These are phyloP conservation scores for Populus hybrid DNA, from an alignment of 441 rosid species.

Conservation along the genomic window DNA sequence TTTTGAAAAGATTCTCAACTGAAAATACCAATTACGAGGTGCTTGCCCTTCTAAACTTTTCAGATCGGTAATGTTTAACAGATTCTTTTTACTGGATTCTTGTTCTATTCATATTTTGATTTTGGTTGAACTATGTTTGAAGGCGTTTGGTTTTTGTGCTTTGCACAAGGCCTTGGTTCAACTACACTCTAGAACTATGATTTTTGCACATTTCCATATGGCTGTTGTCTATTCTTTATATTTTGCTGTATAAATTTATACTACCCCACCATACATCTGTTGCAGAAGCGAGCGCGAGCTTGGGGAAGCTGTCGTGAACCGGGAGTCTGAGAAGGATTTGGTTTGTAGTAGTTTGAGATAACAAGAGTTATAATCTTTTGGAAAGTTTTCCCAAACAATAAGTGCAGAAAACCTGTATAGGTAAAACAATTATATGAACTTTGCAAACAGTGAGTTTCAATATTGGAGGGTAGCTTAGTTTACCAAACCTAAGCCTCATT, in stretches of 20 bases:
- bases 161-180: neutral
- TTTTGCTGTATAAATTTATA: neutral
- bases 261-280: neutral
- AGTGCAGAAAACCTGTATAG: conserved; percentile 14
- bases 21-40: neutral
- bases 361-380: conserved; percentile 12
- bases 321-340: conserved; percentile 15
- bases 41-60: neutral
- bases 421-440: conserved; percentile 10
- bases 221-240: neutral
- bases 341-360: conserved; percentile 4
- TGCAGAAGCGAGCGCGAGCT: conserved; percentile 18
- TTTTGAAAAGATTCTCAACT: neutral
- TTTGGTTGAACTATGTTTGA: neutral
- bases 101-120: neutral
- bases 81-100: neutral
- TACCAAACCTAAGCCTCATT: conserved; percentile 18
- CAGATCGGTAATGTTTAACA: neutral
- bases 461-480: conserved; percentile 15
- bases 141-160: neutral
- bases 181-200: neutral
- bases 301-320: conserved; percentile 1
- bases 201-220: neutral
- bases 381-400: conserved; percentile 19
- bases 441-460: conserved; percentile 15